These are phyloP conservation scores for Termitomyces sp. DNA, from an alignment of 768 basidiomycete species.

Conservation along the genomic window DNA sequence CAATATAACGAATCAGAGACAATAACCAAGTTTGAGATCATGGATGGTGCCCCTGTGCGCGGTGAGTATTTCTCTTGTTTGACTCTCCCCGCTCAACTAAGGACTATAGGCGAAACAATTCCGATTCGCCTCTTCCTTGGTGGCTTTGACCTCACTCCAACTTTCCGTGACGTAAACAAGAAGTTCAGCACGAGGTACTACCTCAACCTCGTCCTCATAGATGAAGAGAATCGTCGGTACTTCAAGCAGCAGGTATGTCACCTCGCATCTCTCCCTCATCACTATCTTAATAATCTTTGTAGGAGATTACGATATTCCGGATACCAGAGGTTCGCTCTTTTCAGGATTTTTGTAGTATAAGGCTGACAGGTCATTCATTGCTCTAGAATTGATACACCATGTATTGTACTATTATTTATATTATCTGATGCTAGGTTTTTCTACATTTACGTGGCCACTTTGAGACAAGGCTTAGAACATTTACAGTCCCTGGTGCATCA, in stretches of 20 bases:
- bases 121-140: conserved; percentile 97
- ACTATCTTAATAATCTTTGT: background rate
- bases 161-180: conserved; percentile 99
- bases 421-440: conserved; percentile 1
- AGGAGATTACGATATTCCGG: conserved; percentile 20
- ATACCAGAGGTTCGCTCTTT: conserved; percentile 16
- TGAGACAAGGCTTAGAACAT: too few relatives aligned
- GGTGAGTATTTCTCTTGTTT: conserved; percentile 39
- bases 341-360: background rate
- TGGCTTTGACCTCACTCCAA: conserved; percentile 97
- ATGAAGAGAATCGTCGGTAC: conserved; percentile 96
- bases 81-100: background rate
- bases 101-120: conserved; percentile 82
- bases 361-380: background rate
- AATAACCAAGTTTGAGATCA: conserved; percentile 99
- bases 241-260: conserved; percentile 87
- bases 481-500: too few relatives aligned
- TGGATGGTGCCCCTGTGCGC: conserved; percentile 98
- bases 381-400: conserved; percentile 9
- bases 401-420: conserved; percentile 12
- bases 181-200: conserved; percentile 98
- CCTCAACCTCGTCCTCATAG: conserved; percentile 94
- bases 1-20: conserved; percentile 99
- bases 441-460: background rate
- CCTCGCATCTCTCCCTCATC: background rate